Base-by-base conservation (phyloP, 768 basidiomycete species). In the Auricularia cornea region DNA sequence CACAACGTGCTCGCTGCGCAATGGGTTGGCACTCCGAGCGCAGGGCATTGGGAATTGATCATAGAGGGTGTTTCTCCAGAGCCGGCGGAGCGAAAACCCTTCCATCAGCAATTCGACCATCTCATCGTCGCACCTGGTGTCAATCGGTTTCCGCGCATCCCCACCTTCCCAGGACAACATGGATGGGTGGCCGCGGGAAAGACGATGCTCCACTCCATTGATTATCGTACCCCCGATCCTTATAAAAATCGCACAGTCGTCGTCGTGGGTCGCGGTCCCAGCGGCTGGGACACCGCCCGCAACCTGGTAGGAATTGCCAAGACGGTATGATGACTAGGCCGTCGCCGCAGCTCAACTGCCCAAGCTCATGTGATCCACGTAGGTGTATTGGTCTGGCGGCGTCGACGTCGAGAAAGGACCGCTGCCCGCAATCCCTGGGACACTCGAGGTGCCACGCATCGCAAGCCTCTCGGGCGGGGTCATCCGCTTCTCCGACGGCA, bases 71-170 rank as follows among this genome's bases (percentile, higher is more conserved):
- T 26, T 28, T 29, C 51, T 12, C 11, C 10, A 14, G n/a, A 38
- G 69, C 57, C 6, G 67, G 68, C 3, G 69, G 66, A 23, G 63
- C 61, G 35, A 14, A 38, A 38, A 38, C 35, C 16, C 35, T 38
- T 38, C 35, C 35, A 38, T 14, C 10, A 8, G 35, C 35, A 38
- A 2, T 82, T 81, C 67, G 80, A 85, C 65, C 85, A 86, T 68
- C 73, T 86, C 29, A 73, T 86, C 31, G 78, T 83, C 35, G 83
- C 82, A 28, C 78, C 73, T n/a, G 85, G 85, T 3, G 81, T 82
- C 64, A 80, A 84, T 63, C 83, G 83, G 65, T 74, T 79, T 62
- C 84, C 85, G 2, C 73, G 74, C 29, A 73, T 78, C 2, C 79
- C 79, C 4, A 65, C 67, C 4, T 84, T 81, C 73, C 70, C 68